phyloP scores from a whole-genome alignment of 768 basidiomycete species.

The Suillus alpinus region DNA sequence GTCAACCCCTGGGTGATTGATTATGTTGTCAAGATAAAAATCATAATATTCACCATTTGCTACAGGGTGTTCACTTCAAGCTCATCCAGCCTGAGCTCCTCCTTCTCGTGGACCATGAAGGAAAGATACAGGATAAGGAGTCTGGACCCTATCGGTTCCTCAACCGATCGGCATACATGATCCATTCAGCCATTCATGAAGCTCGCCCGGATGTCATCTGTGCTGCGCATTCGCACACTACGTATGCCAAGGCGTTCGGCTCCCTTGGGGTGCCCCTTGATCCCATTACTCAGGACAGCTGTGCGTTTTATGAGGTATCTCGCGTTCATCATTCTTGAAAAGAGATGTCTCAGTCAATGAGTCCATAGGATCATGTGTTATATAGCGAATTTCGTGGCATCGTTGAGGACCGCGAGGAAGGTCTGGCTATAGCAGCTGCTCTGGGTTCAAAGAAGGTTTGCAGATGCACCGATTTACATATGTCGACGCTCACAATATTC shows the following conservation, averaged over 20 bases:
- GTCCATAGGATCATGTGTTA: constrained; percentile 24
- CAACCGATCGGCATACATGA: constrained; percentile 38
- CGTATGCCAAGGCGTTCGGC: constrained; percentile 37
- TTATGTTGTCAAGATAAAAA: background rate
- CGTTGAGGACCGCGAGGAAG: constrained; percentile 32
- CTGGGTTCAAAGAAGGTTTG: constrained; percentile 25
- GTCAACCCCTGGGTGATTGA: constrained; percentile 43
- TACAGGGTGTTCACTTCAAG: constrained; percentile 43
- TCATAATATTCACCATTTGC: background rate
- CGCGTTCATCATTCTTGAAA: background rate
- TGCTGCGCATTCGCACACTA: constrained; percentile 33
- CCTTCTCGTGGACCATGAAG: constrained; percentile 42
- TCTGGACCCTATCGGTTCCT: constrained; percentile 32
- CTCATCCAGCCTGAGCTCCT: constrained; percentile 43
- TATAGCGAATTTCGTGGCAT: constrained; percentile 34
- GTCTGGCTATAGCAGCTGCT: constrained; percentile 26
- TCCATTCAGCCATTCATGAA: constrained; percentile 33
- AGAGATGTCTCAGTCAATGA: background rate
- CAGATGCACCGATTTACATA: background rate
- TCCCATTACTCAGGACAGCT: constrained; percentile 33
- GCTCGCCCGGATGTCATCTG: constrained; percentile 36
- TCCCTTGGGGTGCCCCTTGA: constrained; percentile 31
- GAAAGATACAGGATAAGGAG: constrained; percentile 28
- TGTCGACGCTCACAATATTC: background rate
- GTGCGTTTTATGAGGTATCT: constrained; percentile 31